Evolutionary conservation across 2,329 filamentous ascomycete genomes (phyloP), one percentile per base, ranked within the genome.

Genomic region (Fusarium buxicola): DNA sequence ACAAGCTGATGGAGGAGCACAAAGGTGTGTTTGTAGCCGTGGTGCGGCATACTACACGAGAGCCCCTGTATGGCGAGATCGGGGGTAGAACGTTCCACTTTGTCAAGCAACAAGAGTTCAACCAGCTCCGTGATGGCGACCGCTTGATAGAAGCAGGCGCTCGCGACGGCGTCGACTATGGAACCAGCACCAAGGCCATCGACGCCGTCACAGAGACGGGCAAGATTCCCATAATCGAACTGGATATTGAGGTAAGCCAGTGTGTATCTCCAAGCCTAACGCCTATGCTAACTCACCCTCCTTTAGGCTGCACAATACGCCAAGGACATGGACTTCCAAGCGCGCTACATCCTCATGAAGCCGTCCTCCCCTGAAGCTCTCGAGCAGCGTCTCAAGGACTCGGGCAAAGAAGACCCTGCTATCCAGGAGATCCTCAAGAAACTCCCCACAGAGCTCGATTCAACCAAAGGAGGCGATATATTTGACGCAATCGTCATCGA

Each of bases 21-120:
- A 86, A 85, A 7, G 84, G 86, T 47, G 86, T 86, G 16, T 92
- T 94, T 69, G 87, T 83, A 16, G 77, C 76, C 43, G 84, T 86
- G 9, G 74, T 82, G 12, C 79, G 79, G 11, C 84, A 89, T 67
- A 86, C 86, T 4, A 86, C 83, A 4, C 78, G 85, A 13, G 73
- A 76, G 24, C 77, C 82, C 3, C 70, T 70, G 8, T 81, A 83
- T 13, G 82, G 80, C 7, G 86, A 88, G 67, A 70, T 76, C n/a
- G 74, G 81, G 32, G 84, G 83, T 28, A 75, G 80, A 54, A 76
- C 81, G 49, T 87, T 82, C 63, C 78, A 84, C 60, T 87, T 87
- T 55, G 85, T 91, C 36, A 81, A 81, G 43, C 71, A 77, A 5
- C 82, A 81, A 47, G 78, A 82, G 13, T 89, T 88, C 68, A 82